These are phyloP conservation scores for Globisporangium recalcitrans DNA, from an alignment of 352 stramenopile genomes.

Conservation along the genomic window DNA sequence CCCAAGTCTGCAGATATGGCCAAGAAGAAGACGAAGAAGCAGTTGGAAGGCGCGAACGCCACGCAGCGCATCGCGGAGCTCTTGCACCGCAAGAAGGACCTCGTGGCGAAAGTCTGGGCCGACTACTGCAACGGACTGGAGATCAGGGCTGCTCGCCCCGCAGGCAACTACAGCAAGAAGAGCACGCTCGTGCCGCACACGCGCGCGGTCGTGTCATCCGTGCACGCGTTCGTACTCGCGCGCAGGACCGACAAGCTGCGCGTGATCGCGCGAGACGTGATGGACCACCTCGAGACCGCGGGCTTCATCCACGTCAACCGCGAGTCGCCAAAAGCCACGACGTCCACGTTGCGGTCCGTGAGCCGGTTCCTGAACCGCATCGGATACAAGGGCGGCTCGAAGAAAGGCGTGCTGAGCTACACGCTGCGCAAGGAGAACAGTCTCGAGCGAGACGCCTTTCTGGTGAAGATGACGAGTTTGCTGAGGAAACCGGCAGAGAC, in stretches of 20 bases:
- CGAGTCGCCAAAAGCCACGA: background rate
- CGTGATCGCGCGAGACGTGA: background rate
- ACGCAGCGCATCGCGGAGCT: conserved; percentile 8
- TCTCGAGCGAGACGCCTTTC: background rate
- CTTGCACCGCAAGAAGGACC: conserved; percentile 7
- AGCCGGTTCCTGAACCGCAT: background rate
- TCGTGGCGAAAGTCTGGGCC: conserved; percentile 4
- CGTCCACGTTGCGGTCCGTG: conserved; percentile 5
- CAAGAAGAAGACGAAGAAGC: background rate
- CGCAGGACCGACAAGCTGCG: background rate
- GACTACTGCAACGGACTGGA: conserved; percentile 5
- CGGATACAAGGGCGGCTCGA: conserved; percentile 2
- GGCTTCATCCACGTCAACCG: conserved; percentile 5
- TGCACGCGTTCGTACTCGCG: conserved; percentile 3
- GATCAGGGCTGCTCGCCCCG: background rate
- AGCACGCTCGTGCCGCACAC: conserved; percentile 5
- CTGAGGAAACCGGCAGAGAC: background rate
- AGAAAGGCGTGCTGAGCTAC: background rate
- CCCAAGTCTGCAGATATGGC: too few relatives aligned
- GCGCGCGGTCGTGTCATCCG: background rate
- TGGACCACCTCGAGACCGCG: too few relatives aligned
- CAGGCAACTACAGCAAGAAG: conserved; percentile 4
- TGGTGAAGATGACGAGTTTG: conserved; percentile 7
- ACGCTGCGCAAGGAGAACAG: conserved; percentile 1
- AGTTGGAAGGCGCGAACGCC: conserved; percentile 3